These are phyloP conservation scores for Ustilago tritici DNA, from an alignment of 1,284 basidiomycete species.

Conservation along the genomic window DNA sequence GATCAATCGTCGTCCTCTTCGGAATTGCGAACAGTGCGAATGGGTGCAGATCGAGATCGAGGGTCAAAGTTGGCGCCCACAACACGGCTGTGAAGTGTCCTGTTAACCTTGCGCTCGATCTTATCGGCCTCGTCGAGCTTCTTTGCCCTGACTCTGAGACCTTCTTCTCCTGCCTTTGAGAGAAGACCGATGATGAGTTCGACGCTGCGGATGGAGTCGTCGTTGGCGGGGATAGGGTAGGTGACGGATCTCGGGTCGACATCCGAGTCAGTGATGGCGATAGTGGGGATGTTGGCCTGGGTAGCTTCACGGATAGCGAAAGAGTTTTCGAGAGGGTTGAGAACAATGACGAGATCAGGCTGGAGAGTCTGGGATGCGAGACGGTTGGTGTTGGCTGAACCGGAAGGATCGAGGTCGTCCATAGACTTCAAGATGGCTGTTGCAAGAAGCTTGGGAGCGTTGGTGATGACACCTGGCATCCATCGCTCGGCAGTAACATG, in stretches of 20 bases:
- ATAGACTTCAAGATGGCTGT: conserved; percentile 60
- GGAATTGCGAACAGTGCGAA: conserved; percentile 4
- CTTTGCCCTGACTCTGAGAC: conserved; percentile 49
- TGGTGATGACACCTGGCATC: conserved; percentile 94
- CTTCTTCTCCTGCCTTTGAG: conserved; percentile 81
- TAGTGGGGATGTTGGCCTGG: conserved; percentile 71
- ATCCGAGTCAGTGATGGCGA: conserved; percentile 87
- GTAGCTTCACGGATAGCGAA: conserved; percentile 71
- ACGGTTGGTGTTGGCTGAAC: conserved; percentile 46
- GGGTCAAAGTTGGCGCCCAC: conserved; percentile 50
- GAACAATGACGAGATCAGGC: conserved; percentile 88
- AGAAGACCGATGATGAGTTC: conserved; percentile 91
- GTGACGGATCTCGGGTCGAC: conserved; percentile 95
- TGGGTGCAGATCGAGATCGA: conserved; percentile 20
- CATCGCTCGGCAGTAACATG: conserved; percentile 84
- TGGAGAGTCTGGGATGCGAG: conserved; percentile 76
- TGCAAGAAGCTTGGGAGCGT: conserved; percentile 76
- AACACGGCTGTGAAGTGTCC: conserved; percentile 22
- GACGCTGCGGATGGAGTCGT: conserved; percentile 89
- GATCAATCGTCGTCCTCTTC: conserved; percentile 20
- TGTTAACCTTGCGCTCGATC: conserved; percentile 45
- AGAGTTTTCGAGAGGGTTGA: conserved; percentile 86
- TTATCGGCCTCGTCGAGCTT: conserved; percentile 60
- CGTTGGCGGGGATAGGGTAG: conserved; percentile 98
- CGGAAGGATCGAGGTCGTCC: conserved; percentile 36